Percentiles rank a stretch among this genome's conserved stretches.
Conservation (phyloP, 73 alveolate species). For the Stentor coeruleus region DNA sequence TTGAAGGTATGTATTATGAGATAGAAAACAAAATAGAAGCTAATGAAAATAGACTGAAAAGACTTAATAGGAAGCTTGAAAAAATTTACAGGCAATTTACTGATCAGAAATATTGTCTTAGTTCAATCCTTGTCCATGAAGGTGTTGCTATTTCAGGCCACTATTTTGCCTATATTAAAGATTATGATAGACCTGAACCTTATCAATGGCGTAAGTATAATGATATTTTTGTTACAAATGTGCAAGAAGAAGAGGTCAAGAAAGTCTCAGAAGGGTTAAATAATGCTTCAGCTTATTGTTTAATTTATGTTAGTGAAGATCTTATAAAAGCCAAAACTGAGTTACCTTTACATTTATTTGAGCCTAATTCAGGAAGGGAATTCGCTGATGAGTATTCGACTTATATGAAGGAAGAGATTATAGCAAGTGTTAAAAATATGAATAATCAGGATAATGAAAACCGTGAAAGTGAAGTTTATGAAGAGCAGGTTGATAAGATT, state of each 20-base stretch:
- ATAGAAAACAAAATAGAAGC: too few species aligned
- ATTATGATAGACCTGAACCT: constrained; percentile 26
- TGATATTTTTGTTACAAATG: constrained; percentile 62
- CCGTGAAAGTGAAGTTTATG: too few species aligned
- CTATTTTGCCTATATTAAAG: constrained; percentile 88
- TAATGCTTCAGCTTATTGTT: background rate
- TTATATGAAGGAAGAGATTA: too few species aligned
- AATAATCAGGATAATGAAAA: too few species aligned
- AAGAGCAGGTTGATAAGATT: too few species aligned
- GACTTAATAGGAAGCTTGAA: background rate
- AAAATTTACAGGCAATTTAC: background rate
- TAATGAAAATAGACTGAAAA: too few species aligned
- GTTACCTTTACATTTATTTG: background rate
- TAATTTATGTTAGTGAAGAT: background rate
- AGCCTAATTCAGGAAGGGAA: too few species aligned
- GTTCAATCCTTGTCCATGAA: constrained; percentile 82
- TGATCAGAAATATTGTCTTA: constrained; percentile 44
- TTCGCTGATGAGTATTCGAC: too few species aligned
- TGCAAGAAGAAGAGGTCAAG: constrained; percentile 9
- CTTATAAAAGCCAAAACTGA: background rate
- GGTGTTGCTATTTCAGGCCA: constrained; percentile 96
- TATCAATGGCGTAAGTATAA: constrained; percentile 66
- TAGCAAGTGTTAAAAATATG: too few species aligned
- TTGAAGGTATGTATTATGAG: background rate
- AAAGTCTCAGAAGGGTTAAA: background rate